These are phyloP conservation scores for Xenoacremonium recifei DNA, from an alignment of 2,329 filamentous ascomycete species.

Conservation along the genomic window DNA sequence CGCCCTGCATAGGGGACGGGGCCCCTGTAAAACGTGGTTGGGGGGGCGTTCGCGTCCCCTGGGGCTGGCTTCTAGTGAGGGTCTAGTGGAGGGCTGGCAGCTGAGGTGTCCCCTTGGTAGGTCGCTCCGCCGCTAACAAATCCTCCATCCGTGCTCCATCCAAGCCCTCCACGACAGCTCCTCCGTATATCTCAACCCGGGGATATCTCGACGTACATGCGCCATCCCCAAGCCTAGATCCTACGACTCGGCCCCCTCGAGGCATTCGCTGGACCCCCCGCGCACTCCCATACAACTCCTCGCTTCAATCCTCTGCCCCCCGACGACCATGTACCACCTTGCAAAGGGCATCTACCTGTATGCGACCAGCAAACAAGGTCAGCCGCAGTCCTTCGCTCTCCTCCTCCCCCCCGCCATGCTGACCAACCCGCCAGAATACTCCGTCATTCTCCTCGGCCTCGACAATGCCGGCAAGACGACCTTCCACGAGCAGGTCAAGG, in stretches of 20 bases:
- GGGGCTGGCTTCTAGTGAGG: too few species aligned
- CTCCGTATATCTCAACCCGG: too few species aligned
- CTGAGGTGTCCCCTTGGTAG: too few species aligned
- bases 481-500: conserved; percentile 94
- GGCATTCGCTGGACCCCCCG: conserved; percentile 3
- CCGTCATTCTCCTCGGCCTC: conserved; percentile 91
- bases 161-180: neutral
- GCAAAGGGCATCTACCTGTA: conserved; percentile 93
- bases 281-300: neutral
- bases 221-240: neutral
- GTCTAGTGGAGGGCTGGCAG: too few species aligned
- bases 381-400: conserved; percentile 18
- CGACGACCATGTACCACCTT: conserved; percentile 80
- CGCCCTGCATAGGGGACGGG: too few species aligned
- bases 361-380: conserved; percentile 95
- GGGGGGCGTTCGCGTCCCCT: too few species aligned
- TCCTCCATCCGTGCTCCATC: too few species aligned
- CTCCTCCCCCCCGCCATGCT: conserved; percentile 7
- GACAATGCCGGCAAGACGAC: conserved; percentile 99
- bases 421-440: conserved; percentile 68
- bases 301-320: neutral
- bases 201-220: too few species aligned
- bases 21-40: too few species aligned
- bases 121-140: too few species aligned
- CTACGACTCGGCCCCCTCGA: conserved; percentile 2